phyloP scores from a whole-genome alignment of 768 basidiomycete genomes.

The Leccinum disarticulatum region DNA sequence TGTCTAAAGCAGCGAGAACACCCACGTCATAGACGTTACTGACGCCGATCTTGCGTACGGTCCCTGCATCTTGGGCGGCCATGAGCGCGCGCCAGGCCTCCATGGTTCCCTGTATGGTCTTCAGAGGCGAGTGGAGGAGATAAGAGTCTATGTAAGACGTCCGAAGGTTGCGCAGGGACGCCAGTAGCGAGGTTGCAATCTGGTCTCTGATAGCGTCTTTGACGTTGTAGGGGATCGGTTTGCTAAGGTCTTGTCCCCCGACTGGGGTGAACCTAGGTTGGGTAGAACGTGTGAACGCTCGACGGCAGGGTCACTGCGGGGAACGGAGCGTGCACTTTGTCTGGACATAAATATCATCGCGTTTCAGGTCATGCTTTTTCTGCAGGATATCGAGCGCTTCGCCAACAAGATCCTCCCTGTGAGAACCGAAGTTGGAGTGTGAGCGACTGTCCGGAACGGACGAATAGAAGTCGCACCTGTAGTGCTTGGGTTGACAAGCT shows the following conservation, averaged over 20 bases:
- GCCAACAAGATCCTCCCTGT: slow-evolving; percentile 79
- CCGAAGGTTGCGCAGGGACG: slow-evolving; percentile 65
- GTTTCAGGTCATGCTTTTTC: slow-evolving; percentile 56
- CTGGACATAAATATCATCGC: slow-evolving; percentile 75
- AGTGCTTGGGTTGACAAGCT: slow-evolving; percentile 76
- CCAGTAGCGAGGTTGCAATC: slow-evolving; percentile 58
- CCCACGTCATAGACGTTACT: slow-evolving; percentile 74
- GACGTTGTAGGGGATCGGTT: slow-evolving; percentile 74
- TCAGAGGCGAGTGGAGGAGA: slow-evolving; percentile 74
- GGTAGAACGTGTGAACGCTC: background rate
- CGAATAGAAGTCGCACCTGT: slow-evolving; percentile 43
- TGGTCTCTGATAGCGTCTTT: slow-evolving; percentile 53
- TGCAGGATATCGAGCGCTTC: slow-evolving; percentile 60
- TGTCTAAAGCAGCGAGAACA: slow-evolving; percentile 51
- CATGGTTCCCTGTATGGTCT: slow-evolving; percentile 55
- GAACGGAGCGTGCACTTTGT: slow-evolving; percentile 56
- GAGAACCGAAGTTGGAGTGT: background rate
- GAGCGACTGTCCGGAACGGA: background rate
- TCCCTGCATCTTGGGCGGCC: slow-evolving; percentile 61
- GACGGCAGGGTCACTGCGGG: background rate
- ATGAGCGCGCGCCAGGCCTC: slow-evolving; percentile 70
- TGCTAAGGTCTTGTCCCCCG: slow-evolving; percentile 65
- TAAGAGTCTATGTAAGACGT: slow-evolving; percentile 79
- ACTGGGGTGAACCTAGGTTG: slow-evolving; percentile 66
- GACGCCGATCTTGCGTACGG: slow-evolving; percentile 64